Base-by-base conservation (phyloP, 2,329 filamentous ascomycete genomes). In the Curvularia spicifera region DNA sequence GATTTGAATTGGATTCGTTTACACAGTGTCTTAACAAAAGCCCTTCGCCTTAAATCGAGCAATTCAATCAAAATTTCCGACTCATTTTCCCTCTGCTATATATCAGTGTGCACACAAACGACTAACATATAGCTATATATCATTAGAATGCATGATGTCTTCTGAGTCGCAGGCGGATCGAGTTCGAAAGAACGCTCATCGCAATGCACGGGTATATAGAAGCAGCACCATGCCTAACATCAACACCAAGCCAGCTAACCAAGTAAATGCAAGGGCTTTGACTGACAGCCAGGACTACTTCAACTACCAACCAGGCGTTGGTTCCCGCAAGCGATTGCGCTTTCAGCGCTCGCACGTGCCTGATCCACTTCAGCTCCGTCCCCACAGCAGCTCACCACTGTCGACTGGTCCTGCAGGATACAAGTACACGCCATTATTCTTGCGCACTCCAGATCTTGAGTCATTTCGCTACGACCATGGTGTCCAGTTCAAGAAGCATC, bases 381-480 rank as follows among this genome's bases (percentile, higher is more conserved):
- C 12, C 5, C 20, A 47, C 8, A 15, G n/a, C 8, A 45, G 20
- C 28, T 33, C 33, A 8, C 43, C 43, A 28, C 22, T 53, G 13
- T 9, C 54, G 5, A 33, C 39, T 4, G 58, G 58, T 13, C 54
- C 58, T 5, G 31, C 50, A 43, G 54, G 33, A 10, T 60, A 57
- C 44, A 44, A 9, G 13, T 60, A 60, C 28, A 60, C 51, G 6
- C 51, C 29, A 0, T 5, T 46, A 5, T 47, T 12, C 5, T 13
- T 35, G 28, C 54, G 58, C 1, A 40, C 50, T 4, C 42, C 45
- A 15, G 33, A 26, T 1, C 37, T 53, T 8, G 58, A 60, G 42
- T 53, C 49, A 5, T 44, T 57, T 24, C 37, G 58, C 26, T 26
- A 60, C 20, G 46, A 57, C 20, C 40, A 51, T 31, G 54, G 58